Conservation (phyloP, 257 asterid genomes). For the Gardenia jasminoides region DNA sequence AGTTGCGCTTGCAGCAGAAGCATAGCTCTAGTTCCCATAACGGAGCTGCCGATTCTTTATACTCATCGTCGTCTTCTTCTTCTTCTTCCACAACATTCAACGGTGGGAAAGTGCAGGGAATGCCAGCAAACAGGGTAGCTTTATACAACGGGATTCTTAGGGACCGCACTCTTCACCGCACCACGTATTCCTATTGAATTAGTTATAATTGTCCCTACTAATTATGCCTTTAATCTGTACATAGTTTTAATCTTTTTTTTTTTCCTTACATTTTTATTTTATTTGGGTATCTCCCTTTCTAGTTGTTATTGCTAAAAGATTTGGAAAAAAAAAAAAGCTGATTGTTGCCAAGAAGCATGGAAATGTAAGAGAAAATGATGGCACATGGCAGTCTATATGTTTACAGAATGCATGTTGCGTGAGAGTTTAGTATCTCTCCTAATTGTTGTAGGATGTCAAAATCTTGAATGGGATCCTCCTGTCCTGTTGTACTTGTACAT, state of each 20-base stretch:
- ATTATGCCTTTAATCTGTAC: constrained; percentile 18
- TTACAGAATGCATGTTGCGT: not conserved
- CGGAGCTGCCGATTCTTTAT: not conserved
- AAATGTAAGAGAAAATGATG: constrained; percentile 2
- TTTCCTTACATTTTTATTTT: not conserved
- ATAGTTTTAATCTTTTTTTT: not conserved
- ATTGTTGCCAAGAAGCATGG: constrained; percentile 2
- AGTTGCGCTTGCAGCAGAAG: constrained; percentile 23
- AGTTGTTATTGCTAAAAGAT: not conserved
- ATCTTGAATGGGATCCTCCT: not conserved
- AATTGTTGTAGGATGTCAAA: not conserved
- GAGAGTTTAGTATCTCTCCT: too few relatives aligned
- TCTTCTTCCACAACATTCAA: constrained; percentile 8
- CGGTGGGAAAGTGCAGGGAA: constrained; percentile 33
- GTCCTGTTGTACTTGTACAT: not conserved
- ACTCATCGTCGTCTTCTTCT: not conserved
- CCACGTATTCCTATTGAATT: constrained; percentile 44
- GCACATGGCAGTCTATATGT: not conserved
- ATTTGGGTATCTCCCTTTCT: not conserved
- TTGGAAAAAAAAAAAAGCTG: not conserved
- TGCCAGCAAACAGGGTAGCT: constrained; percentile 72
- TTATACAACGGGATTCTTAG: constrained; percentile 70
- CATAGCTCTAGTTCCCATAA: not conserved
- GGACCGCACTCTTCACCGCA: constrained; percentile 54
- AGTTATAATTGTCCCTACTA: not conserved